Conservation (phyloP, 78 protist species). For the Cavenderia fasciculata region DNA sequence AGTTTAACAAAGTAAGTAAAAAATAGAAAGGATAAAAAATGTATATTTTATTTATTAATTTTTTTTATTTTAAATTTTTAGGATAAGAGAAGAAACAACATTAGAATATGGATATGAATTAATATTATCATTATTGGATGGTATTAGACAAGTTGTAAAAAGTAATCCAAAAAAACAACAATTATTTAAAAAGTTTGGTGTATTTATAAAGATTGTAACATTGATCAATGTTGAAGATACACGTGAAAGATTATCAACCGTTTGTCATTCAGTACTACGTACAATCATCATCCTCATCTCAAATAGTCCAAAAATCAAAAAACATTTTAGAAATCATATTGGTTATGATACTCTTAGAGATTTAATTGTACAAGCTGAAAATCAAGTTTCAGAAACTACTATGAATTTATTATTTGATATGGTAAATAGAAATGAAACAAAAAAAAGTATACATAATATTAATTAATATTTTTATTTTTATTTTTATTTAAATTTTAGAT, state of each 20-base stretch:
- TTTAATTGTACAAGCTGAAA: slow-evolving; percentile 31
- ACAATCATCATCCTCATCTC: slow-evolving; percentile 24
- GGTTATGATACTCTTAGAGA: slow-evolving; percentile 58
- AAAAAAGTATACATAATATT: no score
- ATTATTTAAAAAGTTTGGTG: slow-evolving; percentile 49
- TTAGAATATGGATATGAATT: slow-evolving; percentile 34
- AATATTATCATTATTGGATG: slow-evolving; percentile 34
- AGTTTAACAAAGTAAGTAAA: slow-evolving; percentile 11
- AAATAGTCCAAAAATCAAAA: slow-evolving; percentile 42
- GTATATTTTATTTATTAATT: not conserved
- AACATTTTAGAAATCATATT: slow-evolving; percentile 35
- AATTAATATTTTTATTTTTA: no score
- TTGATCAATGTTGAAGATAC: slow-evolving; percentile 42
- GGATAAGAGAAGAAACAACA: slow-evolving; percentile 9
- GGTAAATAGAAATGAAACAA: no score
- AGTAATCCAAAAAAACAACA: slow-evolving; percentile 60
- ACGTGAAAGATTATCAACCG: slow-evolving; percentile 11
- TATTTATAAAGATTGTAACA: slow-evolving; percentile 31
- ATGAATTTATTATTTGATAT: slow-evolving; percentile 54
- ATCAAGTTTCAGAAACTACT: slow-evolving; percentile 17
- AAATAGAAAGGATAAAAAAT: not conserved
- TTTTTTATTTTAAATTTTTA: not conserved
- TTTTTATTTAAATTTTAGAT: no score
- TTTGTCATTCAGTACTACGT: slow-evolving; percentile 33
- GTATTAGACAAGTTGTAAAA: slow-evolving; percentile 43